Evolutionary conservation across 345 rosid species (phyloP).

Genomic region (Lagerstroemia speciosa): DNA sequence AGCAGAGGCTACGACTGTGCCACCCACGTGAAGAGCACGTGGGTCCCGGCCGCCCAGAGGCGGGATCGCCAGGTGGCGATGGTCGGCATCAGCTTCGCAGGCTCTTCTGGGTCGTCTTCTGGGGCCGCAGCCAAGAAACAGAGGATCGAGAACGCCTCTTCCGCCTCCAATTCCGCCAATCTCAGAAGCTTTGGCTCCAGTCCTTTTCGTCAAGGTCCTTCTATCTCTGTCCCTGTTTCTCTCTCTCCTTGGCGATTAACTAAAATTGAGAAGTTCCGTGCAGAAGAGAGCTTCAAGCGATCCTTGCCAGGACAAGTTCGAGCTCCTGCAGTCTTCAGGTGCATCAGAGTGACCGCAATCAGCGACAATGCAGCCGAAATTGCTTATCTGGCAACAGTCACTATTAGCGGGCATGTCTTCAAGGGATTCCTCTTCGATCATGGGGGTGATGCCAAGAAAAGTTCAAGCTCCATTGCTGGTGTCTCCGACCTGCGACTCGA

Average conservation of each 20-base stretch:
- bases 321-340: slow-evolving; percentile 35
- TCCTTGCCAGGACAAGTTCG: slow-evolving; percentile 30
- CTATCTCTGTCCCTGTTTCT: too few species aligned
- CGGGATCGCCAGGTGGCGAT: slow-evolving; percentile 24
- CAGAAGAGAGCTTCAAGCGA: slow-evolving; percentile 23
- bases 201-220: slow-evolving; percentile 43
- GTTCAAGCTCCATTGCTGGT: slow-evolving; percentile 15
- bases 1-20: slow-evolving; percentile 53
- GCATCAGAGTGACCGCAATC: slow-evolving; percentile 33
- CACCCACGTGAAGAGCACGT: slow-evolving; percentile 82
- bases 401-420: slow-evolving; percentile 44
- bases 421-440: slow-evolving; percentile 52
- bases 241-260: too few species aligned
- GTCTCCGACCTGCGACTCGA: slow-evolving; percentile 21
- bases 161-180: slow-evolving; percentile 27
- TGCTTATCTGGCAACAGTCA: slow-evolving; percentile 37
- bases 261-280: too few species aligned
- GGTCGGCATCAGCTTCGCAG: slow-evolving; percentile 12
- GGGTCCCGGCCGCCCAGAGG: slow-evolving; percentile 55
- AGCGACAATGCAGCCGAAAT: slow-evolving; percentile 28
- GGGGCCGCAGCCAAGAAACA: slow-evolving; percentile 41
- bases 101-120: slow-evolving; percentile 42
- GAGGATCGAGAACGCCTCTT: slow-evolving; percentile 26
- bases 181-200: slow-evolving; percentile 28
- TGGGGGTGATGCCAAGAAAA: slow-evolving; percentile 48